Evolutionary conservation across 352 stramenopile species (phyloP), one percentile per base, ranked within the genome.

Genomic region (Phytophthora lateralis): DNA sequence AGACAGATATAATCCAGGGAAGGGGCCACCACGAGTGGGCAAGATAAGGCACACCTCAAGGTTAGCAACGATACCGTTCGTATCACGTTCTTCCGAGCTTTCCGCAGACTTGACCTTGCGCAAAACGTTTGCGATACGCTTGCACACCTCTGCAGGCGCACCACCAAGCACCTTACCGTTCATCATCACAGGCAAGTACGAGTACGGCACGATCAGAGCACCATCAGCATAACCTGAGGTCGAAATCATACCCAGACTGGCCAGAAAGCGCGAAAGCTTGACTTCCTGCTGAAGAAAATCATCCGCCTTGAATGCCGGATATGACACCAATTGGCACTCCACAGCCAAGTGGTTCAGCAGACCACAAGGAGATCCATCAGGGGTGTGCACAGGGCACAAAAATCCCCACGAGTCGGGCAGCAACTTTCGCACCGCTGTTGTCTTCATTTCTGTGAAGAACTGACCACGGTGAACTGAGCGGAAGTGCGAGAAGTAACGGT

Each of bases 401-500:
- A 99, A 99, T 7, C 97, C 97, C 97, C 97, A 99, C 54, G 97
- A 98, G 72, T 99, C 97, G 1, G 97, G 97, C 18, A 99, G 82
- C 38, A 99, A 75, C 71, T 99, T 99, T 37, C 98, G 88, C 43
- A 99, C 97, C 7, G 97, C 85, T 10, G 98, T 99, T 35, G 97
- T 99, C 75, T 99, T 99, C 98, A 99, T 99, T 69, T 98, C 97
- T 32, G 97, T 99, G 73, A 99, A 99, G 71, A 99, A 99, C 71
- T 99, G 96, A 21, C 98, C 98, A 76, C 98, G 91, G 67, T 99
- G 97, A 24, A 99, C 97, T 37, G 93, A 98, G 7, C 97, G 91
- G 75, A 99, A 99, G 75, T 99, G 98, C 38, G 95, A 97, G 42
- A 99, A 96, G 82, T 99, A 99, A 30, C 98, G 84, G 67, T 99